Base-by-base conservation (phyloP, 306 rosid species). In the Casuarina cunninghamiana region DNA sequence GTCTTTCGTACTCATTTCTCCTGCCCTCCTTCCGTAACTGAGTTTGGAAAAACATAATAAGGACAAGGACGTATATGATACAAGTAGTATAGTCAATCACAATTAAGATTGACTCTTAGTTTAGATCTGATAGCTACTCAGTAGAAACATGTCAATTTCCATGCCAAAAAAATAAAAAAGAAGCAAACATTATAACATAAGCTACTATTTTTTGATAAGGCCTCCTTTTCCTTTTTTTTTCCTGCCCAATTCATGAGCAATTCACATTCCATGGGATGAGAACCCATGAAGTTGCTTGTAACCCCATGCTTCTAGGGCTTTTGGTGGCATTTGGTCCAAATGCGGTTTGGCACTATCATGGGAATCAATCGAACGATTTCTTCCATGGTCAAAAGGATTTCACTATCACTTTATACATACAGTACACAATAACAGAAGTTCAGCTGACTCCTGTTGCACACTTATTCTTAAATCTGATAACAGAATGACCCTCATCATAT, bases 1-100 rank as follows among this genome's bases (percentile, higher is more conserved):
- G 98, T 86, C 97, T 90, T 91, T 96, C 99, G 85, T 93, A 93
- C 87, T 96, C 99, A 85, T 91, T 96, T 89, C 90, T 93, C 84
- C 99, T 93, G 73, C 99, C 99, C 85, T 96, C 99, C 83, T 96
- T 96, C 81, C 83, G 89, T 77, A 96, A 84, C 99, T 96, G 86
- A 16, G 66, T 76, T 85, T 67, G 65, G 53, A 77, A 79, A 82
- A 39, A 48, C 53, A 78, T 63, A 61, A 46, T 75, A 48, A 82
- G 81, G 65, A 79, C 21, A 54, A 58, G 78, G 77, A 79, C 80
- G 53, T 72, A 72, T 43, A 82, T 66, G 79, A 35, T 62, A 54
- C 5, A 10, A 73, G 19, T 45, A 53, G 38, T 16, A 35, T 55
- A 49, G 54, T 55, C 51, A 71, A 75, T 75, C 44, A 26, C 48